Evolutionary conservation across 2,329 filamentous ascomycete species (phyloP).

Genomic region (Camillea tinctor): DNA sequence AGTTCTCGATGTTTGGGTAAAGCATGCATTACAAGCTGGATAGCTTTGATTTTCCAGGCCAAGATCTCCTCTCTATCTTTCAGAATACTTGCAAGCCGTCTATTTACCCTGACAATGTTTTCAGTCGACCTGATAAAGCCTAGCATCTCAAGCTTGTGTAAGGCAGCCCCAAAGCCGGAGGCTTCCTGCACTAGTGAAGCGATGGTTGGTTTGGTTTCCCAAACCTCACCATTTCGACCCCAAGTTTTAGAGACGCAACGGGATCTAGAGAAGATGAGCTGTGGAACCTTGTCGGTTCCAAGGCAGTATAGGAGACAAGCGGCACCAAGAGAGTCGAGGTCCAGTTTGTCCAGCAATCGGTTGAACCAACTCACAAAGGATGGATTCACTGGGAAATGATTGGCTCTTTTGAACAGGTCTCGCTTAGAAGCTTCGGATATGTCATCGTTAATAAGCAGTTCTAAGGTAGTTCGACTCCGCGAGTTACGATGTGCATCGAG

Average conservation of each 20-base stretch:
- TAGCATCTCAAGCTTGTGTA: neutral
- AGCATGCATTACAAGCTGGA: neutral
- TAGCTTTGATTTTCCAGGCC: slow-evolving; percentile 3
- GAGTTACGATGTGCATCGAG: neutral
- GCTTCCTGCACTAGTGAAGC: neutral
- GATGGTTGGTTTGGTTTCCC: neutral
- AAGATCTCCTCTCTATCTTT: neutral
- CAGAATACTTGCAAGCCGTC: neutral
- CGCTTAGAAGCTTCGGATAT: neutral
- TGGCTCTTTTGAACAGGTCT: neutral
- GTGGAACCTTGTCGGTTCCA: neutral
- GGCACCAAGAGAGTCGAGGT: slow-evolving; percentile 1
- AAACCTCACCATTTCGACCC: neutral
- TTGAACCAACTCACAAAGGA: slow-evolving; percentile 2
- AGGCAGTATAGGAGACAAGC: slow-evolving; percentile 1
- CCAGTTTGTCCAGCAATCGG: neutral
- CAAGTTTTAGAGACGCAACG: neutral
- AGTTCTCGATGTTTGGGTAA: neutral
- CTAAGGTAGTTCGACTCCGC: neutral
- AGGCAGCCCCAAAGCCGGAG: neutral
- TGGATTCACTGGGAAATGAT: neutral
- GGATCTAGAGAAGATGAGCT: neutral
- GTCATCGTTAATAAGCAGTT: neutral
- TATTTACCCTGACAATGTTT: neutral
- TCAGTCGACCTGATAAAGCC: neutral